Evolutionary conservation across 2,329 filamentous ascomycete species (phyloP).

Genomic region (Fusarium proliferatum): DNA sequence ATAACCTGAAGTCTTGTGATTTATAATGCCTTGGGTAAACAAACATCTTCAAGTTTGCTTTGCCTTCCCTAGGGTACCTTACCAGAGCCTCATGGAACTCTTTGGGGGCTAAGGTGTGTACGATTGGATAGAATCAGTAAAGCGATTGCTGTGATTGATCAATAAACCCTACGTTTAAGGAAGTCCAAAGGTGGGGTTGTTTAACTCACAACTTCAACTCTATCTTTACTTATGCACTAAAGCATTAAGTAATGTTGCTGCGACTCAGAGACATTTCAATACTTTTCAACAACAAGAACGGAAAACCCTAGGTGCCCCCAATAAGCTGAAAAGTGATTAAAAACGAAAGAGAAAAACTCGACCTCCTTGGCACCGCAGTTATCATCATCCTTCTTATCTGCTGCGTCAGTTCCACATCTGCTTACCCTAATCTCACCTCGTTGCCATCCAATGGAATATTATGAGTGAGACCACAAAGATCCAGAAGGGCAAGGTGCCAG

Average conservation of each 20-base stretch:
- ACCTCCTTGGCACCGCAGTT: not conserved
- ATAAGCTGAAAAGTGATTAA: not conserved
- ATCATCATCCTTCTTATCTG: not conserved
- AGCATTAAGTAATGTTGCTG: not conserved
- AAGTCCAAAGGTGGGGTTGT: not conserved
- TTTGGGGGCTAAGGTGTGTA: not conserved
- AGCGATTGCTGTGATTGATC: slow-evolving; percentile 15
- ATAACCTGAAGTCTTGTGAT: not conserved
- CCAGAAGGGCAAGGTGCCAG: slow-evolving; percentile 30
- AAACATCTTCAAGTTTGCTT: not conserved
- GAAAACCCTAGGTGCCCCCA: too few species aligned
- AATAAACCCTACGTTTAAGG: not conserved
- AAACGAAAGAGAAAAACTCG: too few species aligned
- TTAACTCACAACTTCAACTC: not conserved
- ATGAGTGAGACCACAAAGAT: slow-evolving; percentile 27
- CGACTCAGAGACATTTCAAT: not conserved
- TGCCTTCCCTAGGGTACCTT: not conserved
- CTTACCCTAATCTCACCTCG: slow-evolving; percentile 8
- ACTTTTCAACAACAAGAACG: not conserved
- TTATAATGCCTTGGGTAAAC: not conserved
- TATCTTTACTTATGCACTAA: not conserved
- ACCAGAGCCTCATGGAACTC: not conserved
- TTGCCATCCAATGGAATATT: not conserved
- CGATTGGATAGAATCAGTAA: not conserved
- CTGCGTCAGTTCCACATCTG: not conserved